Evolutionary conservation across 495 filamentous ascomycete species (phyloP).

Genomic region (Apiosordaria backusii): DNA sequence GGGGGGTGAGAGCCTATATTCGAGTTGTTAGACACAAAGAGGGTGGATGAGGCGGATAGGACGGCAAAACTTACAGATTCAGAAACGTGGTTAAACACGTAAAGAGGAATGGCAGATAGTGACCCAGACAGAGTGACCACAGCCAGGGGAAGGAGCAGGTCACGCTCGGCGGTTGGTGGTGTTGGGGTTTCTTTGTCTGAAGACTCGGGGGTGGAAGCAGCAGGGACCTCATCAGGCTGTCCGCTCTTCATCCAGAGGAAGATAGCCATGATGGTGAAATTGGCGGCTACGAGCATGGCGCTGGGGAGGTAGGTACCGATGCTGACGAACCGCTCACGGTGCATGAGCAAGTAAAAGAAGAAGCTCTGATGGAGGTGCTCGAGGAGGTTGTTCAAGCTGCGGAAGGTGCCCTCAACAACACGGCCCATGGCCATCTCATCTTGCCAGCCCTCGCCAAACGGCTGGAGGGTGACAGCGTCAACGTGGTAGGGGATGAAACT

Average conservation of each 20-base stretch:
- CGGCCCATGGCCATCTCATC: conserved; percentile 95
- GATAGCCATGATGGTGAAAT: conserved; percentile 94
- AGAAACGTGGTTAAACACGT: conserved; percentile 74
- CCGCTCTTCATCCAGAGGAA: conserved; percentile 88
- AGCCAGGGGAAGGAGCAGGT: conserved; percentile 72
- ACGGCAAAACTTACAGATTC: conserved; percentile 52
- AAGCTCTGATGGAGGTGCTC: conserved; percentile 98
- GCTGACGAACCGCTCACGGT: conserved; percentile 86
- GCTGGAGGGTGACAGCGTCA: conserved; percentile 89
- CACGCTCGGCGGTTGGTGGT: conserved; percentile 55
- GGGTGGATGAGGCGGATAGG: not conserved
- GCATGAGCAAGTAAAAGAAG: conserved; percentile 97
- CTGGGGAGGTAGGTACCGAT: conserved; percentile 97
- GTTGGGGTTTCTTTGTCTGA: conserved; percentile 19
- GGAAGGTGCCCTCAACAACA: conserved; percentile 81
- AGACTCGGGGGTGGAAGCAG: conserved; percentile 21
- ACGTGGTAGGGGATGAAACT: conserved; percentile 97
- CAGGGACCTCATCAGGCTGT: conserved; percentile 28
- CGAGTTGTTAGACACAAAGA: conserved; percentile 23
- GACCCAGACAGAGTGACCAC: conserved; percentile 70
- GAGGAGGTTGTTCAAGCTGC: conserved; percentile 91
- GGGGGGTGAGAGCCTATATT: conserved; percentile 52
- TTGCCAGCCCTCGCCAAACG: conserved; percentile 87
- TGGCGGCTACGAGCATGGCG: conserved; percentile 90
- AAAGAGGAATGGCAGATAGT: conserved; percentile 78